phyloP scores from a whole-genome alignment of 2,329 filamentous ascomycete species.

The Xylaria sp. region DNA sequence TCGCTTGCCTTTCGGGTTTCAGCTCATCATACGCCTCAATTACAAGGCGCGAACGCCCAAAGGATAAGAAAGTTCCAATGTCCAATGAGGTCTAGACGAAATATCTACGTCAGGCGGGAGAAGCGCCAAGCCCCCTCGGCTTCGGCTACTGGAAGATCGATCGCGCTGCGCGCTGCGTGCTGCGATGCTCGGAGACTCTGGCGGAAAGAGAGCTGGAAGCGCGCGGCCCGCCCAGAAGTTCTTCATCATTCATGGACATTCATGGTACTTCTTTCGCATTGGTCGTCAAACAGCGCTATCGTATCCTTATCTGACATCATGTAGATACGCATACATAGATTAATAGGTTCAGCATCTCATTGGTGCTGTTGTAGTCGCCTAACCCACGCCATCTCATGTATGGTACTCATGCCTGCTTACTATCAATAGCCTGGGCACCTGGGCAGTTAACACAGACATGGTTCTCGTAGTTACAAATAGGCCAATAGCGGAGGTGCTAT shows the following conservation, averaged over 20 bases:
- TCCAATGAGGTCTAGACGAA: not conserved
- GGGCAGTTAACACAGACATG: not conserved
- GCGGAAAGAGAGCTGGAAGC: not conserved
- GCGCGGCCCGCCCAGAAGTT: not conserved
- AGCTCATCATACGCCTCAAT: conserved; percentile 27
- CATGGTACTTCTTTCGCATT: not conserved
- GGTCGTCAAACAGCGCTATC: not conserved
- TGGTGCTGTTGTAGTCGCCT: not conserved
- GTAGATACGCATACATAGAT: too few species aligned
- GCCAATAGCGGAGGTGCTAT: not conserved
- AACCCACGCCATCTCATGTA: conserved; percentile 30
- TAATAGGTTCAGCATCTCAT: not conserved
- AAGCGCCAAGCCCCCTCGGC: conserved; percentile 22
- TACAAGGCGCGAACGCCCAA: conserved; percentile 1
- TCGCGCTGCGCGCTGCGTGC: not conserved
- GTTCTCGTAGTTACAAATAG: conserved; percentile 2
- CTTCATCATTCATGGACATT: not conserved
- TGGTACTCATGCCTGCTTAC: conserved; percentile 29
- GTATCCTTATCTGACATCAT: not conserved
- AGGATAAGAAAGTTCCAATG: not conserved
- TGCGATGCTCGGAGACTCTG: conserved; percentile 11
- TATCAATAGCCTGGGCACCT: not conserved
- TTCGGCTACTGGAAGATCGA: conserved; percentile 3
- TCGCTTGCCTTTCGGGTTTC: not conserved
- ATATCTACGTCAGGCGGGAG: conserved; percentile 12